Conservation (phyloP, 345 rosid genomes). For the Camelina laxa region DNA sequence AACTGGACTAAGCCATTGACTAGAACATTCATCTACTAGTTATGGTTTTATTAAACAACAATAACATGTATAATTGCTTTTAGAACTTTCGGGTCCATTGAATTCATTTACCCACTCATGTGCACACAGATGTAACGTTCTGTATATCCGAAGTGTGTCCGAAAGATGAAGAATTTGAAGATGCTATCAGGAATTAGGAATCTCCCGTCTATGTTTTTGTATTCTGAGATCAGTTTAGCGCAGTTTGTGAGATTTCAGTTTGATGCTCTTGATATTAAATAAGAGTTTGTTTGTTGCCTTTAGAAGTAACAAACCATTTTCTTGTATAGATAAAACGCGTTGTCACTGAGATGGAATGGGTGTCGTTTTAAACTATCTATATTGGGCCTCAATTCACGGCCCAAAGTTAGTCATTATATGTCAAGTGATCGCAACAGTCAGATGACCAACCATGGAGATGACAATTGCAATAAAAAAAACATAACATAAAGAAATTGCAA, state of each 20-base stretch:
- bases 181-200: neutral
- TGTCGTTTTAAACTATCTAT: neutral
- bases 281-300: conserved; percentile 18
- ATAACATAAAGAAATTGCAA: neutral
- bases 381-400: conserved; percentile 2
- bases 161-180: too few relatives aligned
- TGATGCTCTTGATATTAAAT: neutral
- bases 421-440: neutral
- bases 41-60: too few relatives aligned
- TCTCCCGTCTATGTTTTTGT: neutral
- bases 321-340: too few relatives aligned
- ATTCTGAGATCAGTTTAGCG: conserved; percentile 17
- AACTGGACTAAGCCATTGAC: too few relatives aligned
- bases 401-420: neutral
- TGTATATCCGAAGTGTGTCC: too few relatives aligned
- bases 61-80: too few relatives aligned
- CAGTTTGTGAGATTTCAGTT: conserved; percentile 3
- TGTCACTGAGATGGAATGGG: neutral
- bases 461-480: neutral
- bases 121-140: too few relatives aligned
- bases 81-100: too few relatives aligned
- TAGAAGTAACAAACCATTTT: neutral
- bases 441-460: neutral
- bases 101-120: too few relatives aligned
- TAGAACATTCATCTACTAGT: too few relatives aligned